These are phyloP conservation scores for Vitis hybrid DNA, from an alignment of 177 flowering plant genomes.

Conservation along the genomic window DNA sequence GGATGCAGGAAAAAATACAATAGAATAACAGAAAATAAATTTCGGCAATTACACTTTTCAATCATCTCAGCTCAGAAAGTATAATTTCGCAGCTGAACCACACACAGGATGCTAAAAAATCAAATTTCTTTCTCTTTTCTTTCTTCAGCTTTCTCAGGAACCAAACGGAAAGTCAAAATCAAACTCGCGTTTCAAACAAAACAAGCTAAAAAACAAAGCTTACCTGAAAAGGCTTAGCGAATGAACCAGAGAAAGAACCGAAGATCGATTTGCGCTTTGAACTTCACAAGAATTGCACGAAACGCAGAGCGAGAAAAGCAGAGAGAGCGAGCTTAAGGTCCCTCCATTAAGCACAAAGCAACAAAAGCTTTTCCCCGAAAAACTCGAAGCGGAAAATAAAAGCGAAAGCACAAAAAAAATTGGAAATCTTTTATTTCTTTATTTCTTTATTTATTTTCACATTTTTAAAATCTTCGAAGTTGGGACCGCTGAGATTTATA, in stretches of 20 bases:
- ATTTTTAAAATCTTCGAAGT: background rate
- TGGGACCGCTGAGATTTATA: conserved; percentile 16
- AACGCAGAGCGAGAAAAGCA: conserved; percentile 5
- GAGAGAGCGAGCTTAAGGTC: conserved; percentile 38
- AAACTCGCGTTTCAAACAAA: conserved; percentile 4
- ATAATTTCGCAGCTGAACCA: no score
- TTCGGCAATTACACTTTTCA: no score
- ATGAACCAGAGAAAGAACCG: conserved; percentile 11
- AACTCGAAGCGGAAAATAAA: conserved; percentile 19
- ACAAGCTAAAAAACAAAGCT: background rate
- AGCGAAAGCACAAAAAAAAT: background rate
- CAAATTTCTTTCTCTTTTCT: background rate
- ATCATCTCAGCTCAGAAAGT: no score
- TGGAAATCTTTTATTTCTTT: no score
- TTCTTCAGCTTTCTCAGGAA: background rate
- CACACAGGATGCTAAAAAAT: background rate
- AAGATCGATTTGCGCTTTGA: background rate
- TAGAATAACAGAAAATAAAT: no score
- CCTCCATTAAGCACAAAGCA: conserved; percentile 65
- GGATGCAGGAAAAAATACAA: background rate
- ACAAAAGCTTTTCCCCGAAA: conserved; percentile 38
- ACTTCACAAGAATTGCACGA: conserved; percentile 12
- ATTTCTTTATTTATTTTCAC: no score
- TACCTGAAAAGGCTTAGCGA: conserved; percentile 1
- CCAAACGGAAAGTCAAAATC: background rate